Evolutionary conservation across 257 asterid species (phyloP).

Genomic region (Perilla frutescens): DNA sequence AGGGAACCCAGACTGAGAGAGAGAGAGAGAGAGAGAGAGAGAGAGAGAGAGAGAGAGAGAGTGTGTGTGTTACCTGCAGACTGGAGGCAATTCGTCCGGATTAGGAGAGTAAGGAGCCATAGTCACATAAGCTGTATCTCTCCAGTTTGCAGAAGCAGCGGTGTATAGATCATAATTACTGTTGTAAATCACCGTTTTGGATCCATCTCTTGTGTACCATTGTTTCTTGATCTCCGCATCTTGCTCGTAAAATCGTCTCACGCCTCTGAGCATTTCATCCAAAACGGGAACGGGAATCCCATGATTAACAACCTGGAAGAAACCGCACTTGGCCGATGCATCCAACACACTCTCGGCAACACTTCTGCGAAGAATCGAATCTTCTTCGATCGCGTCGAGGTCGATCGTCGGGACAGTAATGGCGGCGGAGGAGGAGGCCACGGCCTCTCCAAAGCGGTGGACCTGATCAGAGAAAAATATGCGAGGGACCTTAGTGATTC

Average conservation of each 20-base stretch:
- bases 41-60: neutral
- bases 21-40: too few relatives aligned
- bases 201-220: neutral
- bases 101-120: neutral
- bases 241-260: constrained; percentile 7
- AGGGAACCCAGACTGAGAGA: too few relatives aligned
- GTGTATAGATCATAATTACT: neutral
- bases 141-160: neutral
- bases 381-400: neutral
- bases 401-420: neutral
- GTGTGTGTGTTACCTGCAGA: neutral
- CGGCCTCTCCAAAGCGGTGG: neutral
- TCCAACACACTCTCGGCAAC: neutral
- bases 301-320: neutral
- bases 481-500: constrained; percentile 8
- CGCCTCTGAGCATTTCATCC: neutral
- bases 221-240: neutral
- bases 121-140: neutral
- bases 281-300: neutral
- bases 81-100: neutral
- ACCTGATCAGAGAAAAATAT: neutral
- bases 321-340: neutral
- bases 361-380: neutral
- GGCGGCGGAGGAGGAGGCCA: neutral
- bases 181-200: neutral